Evolutionary conservation across 305 asterid genomes (phyloP).

Genomic region (Lippia alba): DNA sequence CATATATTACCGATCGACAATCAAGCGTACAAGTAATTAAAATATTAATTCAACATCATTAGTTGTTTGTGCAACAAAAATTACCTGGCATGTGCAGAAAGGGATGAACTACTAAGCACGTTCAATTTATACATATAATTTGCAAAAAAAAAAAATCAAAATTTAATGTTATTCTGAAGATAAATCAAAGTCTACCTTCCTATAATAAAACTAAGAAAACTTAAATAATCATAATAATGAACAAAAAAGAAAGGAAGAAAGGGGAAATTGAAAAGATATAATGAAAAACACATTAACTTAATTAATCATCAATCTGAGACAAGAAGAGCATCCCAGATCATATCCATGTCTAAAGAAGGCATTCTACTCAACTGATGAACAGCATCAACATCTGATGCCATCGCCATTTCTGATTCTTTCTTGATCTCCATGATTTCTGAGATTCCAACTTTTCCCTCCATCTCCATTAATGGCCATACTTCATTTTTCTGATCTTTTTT

Average conservation of each 20-base stretch:
- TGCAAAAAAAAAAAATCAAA: neutral
- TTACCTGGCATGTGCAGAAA: too few species aligned
- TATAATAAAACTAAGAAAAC: neutral
- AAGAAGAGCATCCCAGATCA: slow-evolving; percentile 72
- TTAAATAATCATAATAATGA: neutral
- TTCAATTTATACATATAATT: too few species aligned
- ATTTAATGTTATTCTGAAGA: neutral
- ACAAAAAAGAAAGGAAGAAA: too few species aligned
- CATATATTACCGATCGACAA: too few species aligned
- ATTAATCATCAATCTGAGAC: slow-evolving; percentile 41
- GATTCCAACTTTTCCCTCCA: slow-evolving; percentile 12
- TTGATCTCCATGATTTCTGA: slow-evolving; percentile 28
- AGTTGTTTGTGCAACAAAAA: too few species aligned
- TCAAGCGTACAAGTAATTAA: too few species aligned
- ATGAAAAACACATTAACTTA: too few species aligned
- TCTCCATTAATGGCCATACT: slow-evolving; percentile 16
- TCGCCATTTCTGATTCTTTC: slow-evolving; percentile 16
- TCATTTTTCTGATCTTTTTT: slow-evolving; percentile 17
- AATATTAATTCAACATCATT: too few species aligned
- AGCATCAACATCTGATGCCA: slow-evolving; percentile 28
- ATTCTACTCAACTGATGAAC: slow-evolving; percentile 52
- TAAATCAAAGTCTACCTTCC: neutral
- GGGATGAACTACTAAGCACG: too few species aligned
- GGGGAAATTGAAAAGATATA: too few species aligned
- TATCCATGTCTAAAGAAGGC: slow-evolving; percentile 77